Percentiles rank a stretch among this genome's conserved stretches.
These are phyloP conservation scores for Petunia secreta DNA, from an alignment of 257 asterid species.

Conservation along the genomic window DNA sequence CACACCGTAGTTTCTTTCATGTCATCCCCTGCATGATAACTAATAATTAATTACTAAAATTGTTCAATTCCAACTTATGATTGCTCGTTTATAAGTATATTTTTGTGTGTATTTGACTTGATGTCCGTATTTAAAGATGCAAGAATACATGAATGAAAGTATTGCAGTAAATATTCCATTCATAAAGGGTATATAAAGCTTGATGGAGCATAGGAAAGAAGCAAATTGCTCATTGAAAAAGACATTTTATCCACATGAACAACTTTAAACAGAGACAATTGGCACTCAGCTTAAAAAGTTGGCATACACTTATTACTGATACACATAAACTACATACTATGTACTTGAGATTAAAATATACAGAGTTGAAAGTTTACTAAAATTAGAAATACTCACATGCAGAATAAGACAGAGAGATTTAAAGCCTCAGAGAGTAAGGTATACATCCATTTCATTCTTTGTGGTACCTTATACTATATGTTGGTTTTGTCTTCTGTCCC, in stretches of 20 bases:
- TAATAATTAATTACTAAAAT: too few species aligned
- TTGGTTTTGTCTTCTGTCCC: not conserved
- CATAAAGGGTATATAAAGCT: not conserved
- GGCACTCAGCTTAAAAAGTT: conserved; percentile 32
- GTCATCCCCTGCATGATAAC: not conserved
- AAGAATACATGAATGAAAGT: not conserved
- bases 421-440: not conserved
- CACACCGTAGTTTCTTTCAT: not conserved
- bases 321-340: conserved; percentile 15
- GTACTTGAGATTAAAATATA: not conserved
- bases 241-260: conserved; percentile 37
- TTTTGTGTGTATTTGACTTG: not conserved
- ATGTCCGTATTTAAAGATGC: not conserved
- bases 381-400: conserved; percentile 22
- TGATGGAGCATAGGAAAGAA: not conserved
- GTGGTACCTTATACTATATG: not conserved
- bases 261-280: conserved; percentile 32
- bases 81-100: not conserved
- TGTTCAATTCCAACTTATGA: not conserved
- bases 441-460: not conserved
- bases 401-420: not conserved
- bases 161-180: conserved; percentile 2
- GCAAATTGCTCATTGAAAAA: conserved; percentile 31
- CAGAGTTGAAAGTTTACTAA: conserved; percentile 3
- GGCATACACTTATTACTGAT: conserved; percentile 30